These are phyloP conservation scores for Logfia minima DNA, from an alignment of 129 eudicot genomes.

Conservation along the genomic window DNA sequence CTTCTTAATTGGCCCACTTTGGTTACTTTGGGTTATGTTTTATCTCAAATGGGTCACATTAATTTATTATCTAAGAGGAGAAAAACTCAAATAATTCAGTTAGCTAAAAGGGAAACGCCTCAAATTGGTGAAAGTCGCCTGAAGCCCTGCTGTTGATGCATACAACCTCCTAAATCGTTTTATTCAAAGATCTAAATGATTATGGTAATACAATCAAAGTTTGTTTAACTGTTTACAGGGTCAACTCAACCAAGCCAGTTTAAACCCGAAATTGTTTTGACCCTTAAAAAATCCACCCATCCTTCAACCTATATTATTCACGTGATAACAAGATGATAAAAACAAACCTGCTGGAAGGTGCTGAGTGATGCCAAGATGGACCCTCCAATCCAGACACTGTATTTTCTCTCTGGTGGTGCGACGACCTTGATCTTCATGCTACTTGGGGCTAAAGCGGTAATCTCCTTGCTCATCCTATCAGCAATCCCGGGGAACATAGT, in stretches of 20 bases:
- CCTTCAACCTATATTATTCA: not conserved
- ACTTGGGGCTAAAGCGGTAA: slow-evolving; percentile 76
- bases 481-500: slow-evolving; percentile 83
- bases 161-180: not conserved
- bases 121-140: not conserved
- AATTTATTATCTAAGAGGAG: not conserved
- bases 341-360: slow-evolving; percentile 78
- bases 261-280: slow-evolving; percentile 64
- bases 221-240: slow-evolving; percentile 13
- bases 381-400: slow-evolving; percentile 87
- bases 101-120: not conserved
- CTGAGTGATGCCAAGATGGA: slow-evolving; percentile 79
- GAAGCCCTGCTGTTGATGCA: not conserved
- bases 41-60: not conserved
- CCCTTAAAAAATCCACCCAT: not conserved
- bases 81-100: too few relatives aligned
- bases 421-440: slow-evolving; percentile 89
- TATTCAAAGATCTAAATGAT: too few relatives aligned
- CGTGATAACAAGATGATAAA: not conserved
- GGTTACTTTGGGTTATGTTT: too few relatives aligned
- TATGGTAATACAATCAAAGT: not conserved
- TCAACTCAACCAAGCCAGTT: slow-evolving; percentile 68
- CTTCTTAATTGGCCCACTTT: not conserved
- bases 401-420: slow-evolving; percentile 75
- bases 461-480: slow-evolving; percentile 83